These are phyloP conservation scores for Apophysomyces ossiformis DNA, from an alignment of 371 early-diverging fungal genomes.

Conservation along the genomic window DNA sequence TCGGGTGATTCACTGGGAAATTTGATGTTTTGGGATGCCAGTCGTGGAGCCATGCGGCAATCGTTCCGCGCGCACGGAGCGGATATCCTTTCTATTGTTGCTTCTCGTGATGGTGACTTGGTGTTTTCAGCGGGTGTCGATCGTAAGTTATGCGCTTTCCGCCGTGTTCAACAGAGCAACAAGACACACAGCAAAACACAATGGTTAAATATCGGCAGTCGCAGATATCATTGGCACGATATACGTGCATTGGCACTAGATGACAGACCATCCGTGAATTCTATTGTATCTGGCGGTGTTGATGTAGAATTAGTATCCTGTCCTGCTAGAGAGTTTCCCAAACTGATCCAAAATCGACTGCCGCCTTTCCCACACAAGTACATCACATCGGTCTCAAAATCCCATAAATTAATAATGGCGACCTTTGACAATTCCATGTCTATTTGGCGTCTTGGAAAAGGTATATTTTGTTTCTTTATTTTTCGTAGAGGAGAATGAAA, in stretches of 20 bases:
- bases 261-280: slow-evolving; percentile 62
- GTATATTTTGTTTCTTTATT: slow-evolving; percentile 17
- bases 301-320: slow-evolving; percentile 76
- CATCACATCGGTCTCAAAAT: slow-evolving; percentile 67
- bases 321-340: slow-evolving; percentile 67
- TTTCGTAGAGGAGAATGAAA: neutral
- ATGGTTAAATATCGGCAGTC: slow-evolving; percentile 82
- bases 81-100: slow-evolving; percentile 87
- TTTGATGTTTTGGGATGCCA: slow-evolving; percentile 87
- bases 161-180: slow-evolving; percentile 41
- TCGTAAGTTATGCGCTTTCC: slow-evolving; percentile 78
- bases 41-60: slow-evolving; percentile 69
- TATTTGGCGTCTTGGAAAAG: slow-evolving; percentile 81
- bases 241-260: slow-evolving; percentile 83
- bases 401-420: slow-evolving; percentile 63
- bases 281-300: slow-evolving; percentile 86
- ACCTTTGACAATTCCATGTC: slow-evolving; percentile 66
- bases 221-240: slow-evolving; percentile 92
- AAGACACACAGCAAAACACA: slow-evolving; percentile 16
- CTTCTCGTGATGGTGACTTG: slow-evolving; percentile 61
- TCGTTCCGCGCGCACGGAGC: slow-evolving; percentile 79
- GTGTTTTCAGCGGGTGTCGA: slow-evolving; percentile 94
- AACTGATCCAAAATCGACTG: slow-evolving; percentile 68
- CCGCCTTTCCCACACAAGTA: slow-evolving; percentile 83
- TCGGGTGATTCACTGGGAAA: slow-evolving; percentile 91